A percentile compares a stretch with the other conserved stretches of the same genome.
Conservation (phyloP, 2,329 filamentous ascomycete genomes). For the Berkeleyomyces rouxiae region DNA sequence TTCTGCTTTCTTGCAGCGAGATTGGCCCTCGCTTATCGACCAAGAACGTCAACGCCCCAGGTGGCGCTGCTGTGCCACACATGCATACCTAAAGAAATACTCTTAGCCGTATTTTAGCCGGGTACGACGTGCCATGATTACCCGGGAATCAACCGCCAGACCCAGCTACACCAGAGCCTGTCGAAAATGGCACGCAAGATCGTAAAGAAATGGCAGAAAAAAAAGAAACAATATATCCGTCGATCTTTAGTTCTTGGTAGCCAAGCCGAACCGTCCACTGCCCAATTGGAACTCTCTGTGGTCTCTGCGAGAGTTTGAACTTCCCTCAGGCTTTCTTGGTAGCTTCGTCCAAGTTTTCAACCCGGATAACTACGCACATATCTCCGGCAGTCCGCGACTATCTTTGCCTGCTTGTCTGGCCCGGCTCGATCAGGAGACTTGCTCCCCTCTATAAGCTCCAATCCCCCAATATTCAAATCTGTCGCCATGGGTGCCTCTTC, state of each 20-base stretch:
- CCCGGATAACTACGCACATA: too few relatives aligned
- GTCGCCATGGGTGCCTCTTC: slow-evolving; percentile 14
- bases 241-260: background rate
- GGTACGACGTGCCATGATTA: background rate
- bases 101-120: too few relatives aligned
- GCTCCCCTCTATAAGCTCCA: too few relatives aligned
- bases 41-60: too few relatives aligned
- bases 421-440: too few relatives aligned
- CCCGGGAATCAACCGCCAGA: background rate
- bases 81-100: background rate
- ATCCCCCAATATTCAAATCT: background rate
- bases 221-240: background rate
- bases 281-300: background rate
- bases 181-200: background rate
- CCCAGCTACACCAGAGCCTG: slow-evolving; percentile 1
- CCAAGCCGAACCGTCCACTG: background rate
- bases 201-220: background rate
- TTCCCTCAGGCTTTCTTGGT: too few relatives aligned
- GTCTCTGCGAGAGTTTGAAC: background rate
- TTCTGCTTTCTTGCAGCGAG: too few relatives aligned
- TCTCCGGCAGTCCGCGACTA: too few relatives aligned
- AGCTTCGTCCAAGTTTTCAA: too few relatives aligned
- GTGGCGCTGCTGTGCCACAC: background rate
- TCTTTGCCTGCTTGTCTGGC: too few relatives aligned
- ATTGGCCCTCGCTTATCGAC: too few relatives aligned